Percentiles rank a stretch among this genome's conserved stretches.
Conservation (phyloP, 1,284 basidiomycete species). For the Earliella scabrosa region DNA sequence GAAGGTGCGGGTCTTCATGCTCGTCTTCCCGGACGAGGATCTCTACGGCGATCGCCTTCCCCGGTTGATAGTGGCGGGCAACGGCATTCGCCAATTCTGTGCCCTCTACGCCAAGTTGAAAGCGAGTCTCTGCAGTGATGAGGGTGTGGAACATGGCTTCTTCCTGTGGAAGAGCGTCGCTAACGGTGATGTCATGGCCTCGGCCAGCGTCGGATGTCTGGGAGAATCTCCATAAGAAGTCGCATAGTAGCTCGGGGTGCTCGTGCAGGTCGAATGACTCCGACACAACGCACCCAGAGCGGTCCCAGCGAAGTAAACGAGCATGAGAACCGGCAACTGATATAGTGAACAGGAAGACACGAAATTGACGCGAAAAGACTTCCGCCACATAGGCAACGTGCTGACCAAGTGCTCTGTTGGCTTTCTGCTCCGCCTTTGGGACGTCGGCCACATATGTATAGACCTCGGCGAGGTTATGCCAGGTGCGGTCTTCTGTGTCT, state of each 20-base stretch:
- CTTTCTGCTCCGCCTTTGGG: no score
- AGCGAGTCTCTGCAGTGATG: not conserved
- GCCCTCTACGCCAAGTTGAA: not conserved
- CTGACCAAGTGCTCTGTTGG: not conserved
- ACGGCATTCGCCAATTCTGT: constrained; percentile 1
- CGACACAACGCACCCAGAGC: constrained; percentile 6
- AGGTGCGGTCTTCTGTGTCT: not conserved
- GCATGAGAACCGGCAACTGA: constrained; percentile 1
- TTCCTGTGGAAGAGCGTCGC: not conserved
- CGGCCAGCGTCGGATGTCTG: not conserved
- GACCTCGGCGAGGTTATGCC: not conserved
- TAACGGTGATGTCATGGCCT: constrained; percentile 7
- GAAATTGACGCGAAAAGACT: constrained; percentile 12
- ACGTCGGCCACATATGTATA: no score
- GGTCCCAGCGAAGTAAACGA: constrained; percentile 12
- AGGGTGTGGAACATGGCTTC: not conserved
- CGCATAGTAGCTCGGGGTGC: not conserved
- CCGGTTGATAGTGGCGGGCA: constrained; percentile 1
- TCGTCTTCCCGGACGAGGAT: not conserved
- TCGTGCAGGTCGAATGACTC: constrained; percentile 6
- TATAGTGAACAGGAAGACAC: constrained; percentile 1
- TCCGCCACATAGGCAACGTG: constrained; percentile 7
- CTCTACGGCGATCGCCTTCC: not conserved
- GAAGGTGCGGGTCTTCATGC: no score
- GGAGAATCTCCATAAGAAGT: constrained; percentile 6